A percentile compares a stretch with the other conserved stretches of the same genome.
Evolutionary conservation across 208 protist species (phyloP).

Genomic region (Naegleria lovaniensis): DNA sequence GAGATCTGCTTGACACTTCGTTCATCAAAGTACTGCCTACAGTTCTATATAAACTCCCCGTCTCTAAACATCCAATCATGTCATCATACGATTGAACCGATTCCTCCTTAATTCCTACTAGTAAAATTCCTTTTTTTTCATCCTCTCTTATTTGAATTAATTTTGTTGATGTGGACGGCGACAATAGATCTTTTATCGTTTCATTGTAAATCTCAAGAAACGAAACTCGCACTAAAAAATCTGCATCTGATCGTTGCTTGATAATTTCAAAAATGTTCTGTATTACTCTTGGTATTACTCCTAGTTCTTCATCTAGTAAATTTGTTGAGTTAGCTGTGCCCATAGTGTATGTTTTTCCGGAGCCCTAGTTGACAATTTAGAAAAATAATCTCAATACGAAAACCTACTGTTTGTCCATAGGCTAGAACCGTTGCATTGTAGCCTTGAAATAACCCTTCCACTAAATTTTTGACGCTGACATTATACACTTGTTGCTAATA

Average conservation of each 20-base stretch:
- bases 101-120: constrained; percentile 59
- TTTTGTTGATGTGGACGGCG: constrained; percentile 26
- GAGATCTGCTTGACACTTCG: constrained; percentile 49
- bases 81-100: constrained; percentile 61
- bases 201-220: constrained; percentile 91
- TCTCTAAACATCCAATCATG: constrained; percentile 52
- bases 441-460: constrained; percentile 32
- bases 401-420: constrained; percentile 35
- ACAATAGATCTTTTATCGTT: constrained; percentile 70
- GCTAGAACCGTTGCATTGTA: constrained; percentile 37
- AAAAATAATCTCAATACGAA: background rate
- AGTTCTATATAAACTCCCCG: constrained; percentile 65
- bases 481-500: background rate
- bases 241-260: constrained; percentile 29
- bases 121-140: constrained; percentile 42
- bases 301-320: constrained; percentile 42
- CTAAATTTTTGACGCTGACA: background rate
- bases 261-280: constrained; percentile 56
- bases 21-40: constrained; percentile 73
- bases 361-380: constrained; percentile 42
- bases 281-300: constrained; percentile 76
- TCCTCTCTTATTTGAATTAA: constrained; percentile 62
- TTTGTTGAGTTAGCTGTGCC: constrained; percentile 37
- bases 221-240: constrained; percentile 52
- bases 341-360: constrained; percentile 91